Evolutionary conservation across 148 eudicot genomes (phyloP).

Genomic region (Selenicereus undatus): DNA sequence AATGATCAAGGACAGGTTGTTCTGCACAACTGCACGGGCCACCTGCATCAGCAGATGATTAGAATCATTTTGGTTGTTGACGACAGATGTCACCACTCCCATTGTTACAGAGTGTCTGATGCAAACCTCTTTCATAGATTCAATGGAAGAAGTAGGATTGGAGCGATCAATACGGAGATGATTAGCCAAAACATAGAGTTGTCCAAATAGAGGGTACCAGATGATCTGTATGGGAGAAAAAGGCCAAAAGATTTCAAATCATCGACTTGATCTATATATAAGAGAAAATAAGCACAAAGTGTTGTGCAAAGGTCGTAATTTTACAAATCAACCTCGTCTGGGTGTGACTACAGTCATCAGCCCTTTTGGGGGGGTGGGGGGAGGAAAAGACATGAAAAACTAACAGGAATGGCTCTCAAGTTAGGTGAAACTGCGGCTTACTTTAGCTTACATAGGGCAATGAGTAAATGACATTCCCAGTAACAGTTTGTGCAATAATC

Average conservation of each 20-base stretch:
- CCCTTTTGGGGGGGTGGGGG: too few relatives aligned
- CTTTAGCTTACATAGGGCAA: too few relatives aligned
- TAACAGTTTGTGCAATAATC: neutral
- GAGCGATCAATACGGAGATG: slow-evolving; percentile 45
- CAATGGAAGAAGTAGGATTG: slow-evolving; percentile 34
- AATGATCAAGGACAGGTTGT: slow-evolving; percentile 37
- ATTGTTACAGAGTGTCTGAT: neutral
- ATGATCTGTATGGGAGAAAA: slow-evolving; percentile 27
- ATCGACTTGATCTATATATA: neutral
- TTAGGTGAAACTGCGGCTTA: too few relatives aligned
- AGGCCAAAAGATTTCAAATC: neutral
- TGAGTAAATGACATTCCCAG: too few relatives aligned
- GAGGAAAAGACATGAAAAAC: too few relatives aligned
- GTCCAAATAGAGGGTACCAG: slow-evolving; percentile 46
- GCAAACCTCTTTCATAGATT: slow-evolving; percentile 39
- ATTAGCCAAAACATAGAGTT: slow-evolving; percentile 33
- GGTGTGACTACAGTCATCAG: too few relatives aligned
- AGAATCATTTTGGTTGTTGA: neutral
- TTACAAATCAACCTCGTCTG: too few relatives aligned
- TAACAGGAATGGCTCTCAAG: neutral
- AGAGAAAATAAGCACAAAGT: too few relatives aligned
- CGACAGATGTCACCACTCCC: neutral
- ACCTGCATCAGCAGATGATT: slow-evolving; percentile 19
- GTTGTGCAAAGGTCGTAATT: too few relatives aligned
- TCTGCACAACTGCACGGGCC: slow-evolving; percentile 31